A percentile compares a stretch with the other conserved stretches of the same genome.
These are phyloP conservation scores for Globisporangium middletonii DNA, from an alignment of 352 stramenopile species.

Conservation along the genomic window DNA sequence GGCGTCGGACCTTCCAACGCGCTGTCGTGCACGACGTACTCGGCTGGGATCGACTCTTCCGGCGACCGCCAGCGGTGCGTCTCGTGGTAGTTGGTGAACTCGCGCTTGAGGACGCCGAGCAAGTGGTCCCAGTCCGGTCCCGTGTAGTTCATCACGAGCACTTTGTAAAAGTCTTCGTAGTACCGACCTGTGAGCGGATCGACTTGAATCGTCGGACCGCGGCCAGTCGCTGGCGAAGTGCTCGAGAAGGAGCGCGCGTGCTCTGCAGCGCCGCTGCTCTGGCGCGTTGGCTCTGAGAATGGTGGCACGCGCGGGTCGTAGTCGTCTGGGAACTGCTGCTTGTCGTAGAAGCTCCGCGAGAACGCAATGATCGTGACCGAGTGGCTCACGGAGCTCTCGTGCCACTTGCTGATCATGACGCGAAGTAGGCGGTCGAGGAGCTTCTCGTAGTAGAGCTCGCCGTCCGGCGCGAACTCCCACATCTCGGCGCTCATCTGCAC, in stretches of 20 bases:
- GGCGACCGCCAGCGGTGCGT: slow-evolving; percentile 56
- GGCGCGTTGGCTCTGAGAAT: slow-evolving; percentile 42
- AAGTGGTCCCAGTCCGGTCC: slow-evolving; percentile 89
- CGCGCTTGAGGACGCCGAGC: slow-evolving; percentile 88
- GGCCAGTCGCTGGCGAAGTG: slow-evolving; percentile 20
- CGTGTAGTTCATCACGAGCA: slow-evolving; percentile 84
- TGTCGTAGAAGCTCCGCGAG: slow-evolving; percentile 83
- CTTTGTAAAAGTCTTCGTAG: slow-evolving; percentile 84
- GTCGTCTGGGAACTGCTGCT: slow-evolving; percentile 49
- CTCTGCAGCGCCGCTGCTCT: slow-evolving; percentile 26
- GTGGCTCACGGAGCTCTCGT: slow-evolving; percentile 78
- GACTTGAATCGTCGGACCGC: slow-evolving; percentile 58
- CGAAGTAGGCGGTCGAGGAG: slow-evolving; percentile 75
- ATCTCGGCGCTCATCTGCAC: slow-evolving; percentile 96
- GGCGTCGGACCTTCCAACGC: neutral
- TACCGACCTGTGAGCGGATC: slow-evolving; percentile 41
- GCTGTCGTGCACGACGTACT: slow-evolving; percentile 26
- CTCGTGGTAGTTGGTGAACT: slow-evolving; percentile 91
- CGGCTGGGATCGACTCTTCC: slow-evolving; percentile 36
- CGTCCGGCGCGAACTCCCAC: slow-evolving; percentile 88
- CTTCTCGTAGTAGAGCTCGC: slow-evolving; percentile 90
- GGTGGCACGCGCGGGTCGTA: slow-evolving; percentile 36
- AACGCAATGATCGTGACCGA: slow-evolving; percentile 92
- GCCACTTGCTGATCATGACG: slow-evolving; percentile 83
- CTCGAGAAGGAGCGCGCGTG: slow-evolving; percentile 4